Percentiles rank a stretch among this genome's conserved stretches.
phyloP scores from a whole-genome alignment of 75 land plant genomes.

The Sequoia sempervirens region DNA sequence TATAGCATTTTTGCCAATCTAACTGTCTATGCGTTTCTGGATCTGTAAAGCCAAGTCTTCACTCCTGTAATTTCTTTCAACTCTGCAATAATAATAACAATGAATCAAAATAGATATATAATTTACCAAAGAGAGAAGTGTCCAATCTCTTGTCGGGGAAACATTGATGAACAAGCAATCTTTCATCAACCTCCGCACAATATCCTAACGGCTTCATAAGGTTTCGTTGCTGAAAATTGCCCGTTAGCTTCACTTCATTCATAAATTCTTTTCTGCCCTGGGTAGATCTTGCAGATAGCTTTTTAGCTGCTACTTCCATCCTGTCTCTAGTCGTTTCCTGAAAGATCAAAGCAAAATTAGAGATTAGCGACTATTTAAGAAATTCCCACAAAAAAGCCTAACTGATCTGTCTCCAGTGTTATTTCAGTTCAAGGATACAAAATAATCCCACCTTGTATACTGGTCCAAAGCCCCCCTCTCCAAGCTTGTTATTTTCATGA shows the following conservation, averaged over 20 bases:
- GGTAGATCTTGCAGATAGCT: neutral
- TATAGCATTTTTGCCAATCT: slow-evolving; percentile 35
- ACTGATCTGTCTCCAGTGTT: too few relatives aligned
- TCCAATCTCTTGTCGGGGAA: slow-evolving; percentile 19
- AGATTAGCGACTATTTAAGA: neutral
- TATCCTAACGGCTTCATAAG: slow-evolving; percentile 16
- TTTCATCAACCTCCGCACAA: slow-evolving; percentile 13
- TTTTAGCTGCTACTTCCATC: slow-evolving; percentile 9
- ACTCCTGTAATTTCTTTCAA: too few relatives aligned
- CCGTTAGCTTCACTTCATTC: slow-evolving; percentile 13
- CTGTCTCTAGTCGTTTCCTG: slow-evolving; percentile 10
- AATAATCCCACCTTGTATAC: slow-evolving; percentile 7
- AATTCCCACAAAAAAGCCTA: too few relatives aligned
- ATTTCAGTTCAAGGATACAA: too few relatives aligned
- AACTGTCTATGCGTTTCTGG: neutral
- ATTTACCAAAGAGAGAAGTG: slow-evolving; percentile 8
- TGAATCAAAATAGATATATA: too few relatives aligned
- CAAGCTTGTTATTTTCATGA: slow-evolving; percentile 5
- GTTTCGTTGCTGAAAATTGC: slow-evolving; percentile 14
- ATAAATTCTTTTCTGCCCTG: slow-evolving; percentile 14
- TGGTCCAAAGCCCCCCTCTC: slow-evolving; percentile 9
- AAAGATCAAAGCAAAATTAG: neutral
- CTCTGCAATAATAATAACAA: too few relatives aligned
- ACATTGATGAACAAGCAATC: slow-evolving; percentile 29
- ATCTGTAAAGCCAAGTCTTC: neutral